Conservation (phyloP, 1,284 basidiomycete genomes). For the Tausonia pullulans region DNA sequence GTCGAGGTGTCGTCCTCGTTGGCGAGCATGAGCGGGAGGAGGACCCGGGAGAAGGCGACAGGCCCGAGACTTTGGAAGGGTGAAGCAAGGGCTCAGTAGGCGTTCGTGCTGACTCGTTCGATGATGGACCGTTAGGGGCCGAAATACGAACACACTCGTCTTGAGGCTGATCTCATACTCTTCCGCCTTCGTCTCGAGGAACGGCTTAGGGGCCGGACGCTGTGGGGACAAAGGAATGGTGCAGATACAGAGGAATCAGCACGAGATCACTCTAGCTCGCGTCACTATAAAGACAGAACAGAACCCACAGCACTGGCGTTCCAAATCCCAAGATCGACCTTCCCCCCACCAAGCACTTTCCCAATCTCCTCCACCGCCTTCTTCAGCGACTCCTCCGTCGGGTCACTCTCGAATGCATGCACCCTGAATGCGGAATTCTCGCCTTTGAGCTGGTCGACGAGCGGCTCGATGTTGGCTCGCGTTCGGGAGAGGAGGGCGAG, state of each 20-base stretch:
- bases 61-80: constrained; percentile 18
- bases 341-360: constrained; percentile 19
- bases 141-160: background rate
- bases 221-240: background rate
- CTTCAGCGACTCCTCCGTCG: constrained; percentile 21
- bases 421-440: constrained; percentile 18
- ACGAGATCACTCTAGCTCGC: no score
- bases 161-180: background rate
- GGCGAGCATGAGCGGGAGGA: constrained; percentile 26
- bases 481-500: constrained; percentile 30
- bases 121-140: background rate
- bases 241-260: background rate
- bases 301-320: constrained; percentile 18
- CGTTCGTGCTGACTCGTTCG: background rate
- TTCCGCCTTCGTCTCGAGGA: background rate
- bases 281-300: no score
- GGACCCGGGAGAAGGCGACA: constrained; percentile 26
- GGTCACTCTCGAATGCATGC: constrained; percentile 24
- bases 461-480: constrained; percentile 18
- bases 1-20: constrained; percentile 1
- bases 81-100: background rate
- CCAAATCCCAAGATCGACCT: constrained; percentile 29
- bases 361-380: constrained; percentile 24
- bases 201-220: background rate
- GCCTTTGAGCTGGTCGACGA: constrained; percentile 23